A percentile compares a stretch with the other conserved stretches of the same genome.
Evolutionary conservation across 805 yeast species (phyloP).

Genomic region (Saccharomycopsis microspora): DNA sequence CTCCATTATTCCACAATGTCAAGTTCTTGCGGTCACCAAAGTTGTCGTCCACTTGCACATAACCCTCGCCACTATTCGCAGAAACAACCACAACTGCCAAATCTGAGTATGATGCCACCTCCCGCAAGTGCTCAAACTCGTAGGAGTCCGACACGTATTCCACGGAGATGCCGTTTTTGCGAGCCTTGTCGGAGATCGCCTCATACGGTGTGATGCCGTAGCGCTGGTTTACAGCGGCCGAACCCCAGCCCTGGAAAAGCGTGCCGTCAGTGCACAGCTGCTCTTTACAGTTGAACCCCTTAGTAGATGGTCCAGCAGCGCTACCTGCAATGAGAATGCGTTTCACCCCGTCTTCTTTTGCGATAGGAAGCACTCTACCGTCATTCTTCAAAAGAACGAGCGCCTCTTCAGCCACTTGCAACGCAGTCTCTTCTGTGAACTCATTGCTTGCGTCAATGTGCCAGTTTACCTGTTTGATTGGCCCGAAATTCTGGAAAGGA

Average conservation of each 20-base stretch:
- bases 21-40: constrained; percentile 46
- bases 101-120: constrained; percentile 38
- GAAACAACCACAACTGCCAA: constrained; percentile 42
- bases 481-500: constrained; percentile 43
- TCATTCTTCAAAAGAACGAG: constrained; percentile 43
- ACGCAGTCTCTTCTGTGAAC: constrained; percentile 36
- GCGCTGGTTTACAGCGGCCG: constrained; percentile 46
- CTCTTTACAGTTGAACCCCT: constrained; percentile 44
- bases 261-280: constrained; percentile 43
- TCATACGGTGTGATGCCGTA: constrained; percentile 48
- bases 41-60: constrained; percentile 43
- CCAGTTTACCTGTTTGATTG: constrained; percentile 41
- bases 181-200: constrained; percentile 38
- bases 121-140: constrained; percentile 32
- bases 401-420: constrained; percentile 46
- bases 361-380: constrained; percentile 41
- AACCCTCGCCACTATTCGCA: constrained; percentile 50
- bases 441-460: constrained; percentile 42
- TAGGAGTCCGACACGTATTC: constrained; percentile 36
- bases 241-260: constrained; percentile 53
- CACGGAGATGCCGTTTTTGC: constrained; percentile 32
- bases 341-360: constrained; percentile 22
- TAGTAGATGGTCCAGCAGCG: constrained; percentile 39
- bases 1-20: constrained; percentile 48
- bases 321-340: constrained; percentile 36